Percentiles rank a stretch among this genome's conserved stretches.
Conservation (phyloP, 176 grass and related monocot species). For the Oryza meyeriana region DNA sequence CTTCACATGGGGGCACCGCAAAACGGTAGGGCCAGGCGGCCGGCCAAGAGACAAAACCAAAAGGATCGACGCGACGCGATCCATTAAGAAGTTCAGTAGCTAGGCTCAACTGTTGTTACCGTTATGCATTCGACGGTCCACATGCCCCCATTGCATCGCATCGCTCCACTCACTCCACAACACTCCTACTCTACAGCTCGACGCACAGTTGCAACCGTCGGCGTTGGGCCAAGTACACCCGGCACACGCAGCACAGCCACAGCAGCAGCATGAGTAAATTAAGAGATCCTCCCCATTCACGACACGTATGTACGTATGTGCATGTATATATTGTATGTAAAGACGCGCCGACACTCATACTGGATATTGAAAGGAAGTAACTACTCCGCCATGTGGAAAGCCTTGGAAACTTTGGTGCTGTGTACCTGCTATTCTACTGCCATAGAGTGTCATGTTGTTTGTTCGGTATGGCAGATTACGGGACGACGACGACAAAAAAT, state of each 20-base stretch:
- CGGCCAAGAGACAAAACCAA: not conserved
- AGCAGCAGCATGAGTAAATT: slow-evolving; percentile 3
- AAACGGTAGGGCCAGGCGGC: not conserved
- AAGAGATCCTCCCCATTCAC: not conserved
- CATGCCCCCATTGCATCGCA: not conserved
- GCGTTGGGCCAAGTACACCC: not conserved
- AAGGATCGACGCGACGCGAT: not conserved
- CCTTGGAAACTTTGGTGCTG: slow-evolving; percentile 6
- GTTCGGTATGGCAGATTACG: not conserved
- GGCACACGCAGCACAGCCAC: not conserved
- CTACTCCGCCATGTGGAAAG: slow-evolving; percentile 23
- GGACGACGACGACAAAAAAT: not conserved
- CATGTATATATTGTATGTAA: not conserved
- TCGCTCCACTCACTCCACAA: not conserved
- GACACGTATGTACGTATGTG: not conserved
- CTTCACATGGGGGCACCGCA: slow-evolving; percentile 37
- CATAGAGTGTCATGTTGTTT: not conserved
- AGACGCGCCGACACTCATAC: slow-evolving; percentile 17
- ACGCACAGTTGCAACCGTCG: slow-evolving; percentile 20
- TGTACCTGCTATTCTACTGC: not conserved
- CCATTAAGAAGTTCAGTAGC: slow-evolving; percentile 5
- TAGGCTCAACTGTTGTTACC: slow-evolving; percentile 28
- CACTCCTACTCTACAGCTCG: not conserved
- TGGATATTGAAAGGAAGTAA: not conserved
- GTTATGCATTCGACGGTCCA: slow-evolving; percentile 13